Evolutionary conservation across 768 basidiomycete species (phyloP).

Genomic region (Amanita inopinata): DNA sequence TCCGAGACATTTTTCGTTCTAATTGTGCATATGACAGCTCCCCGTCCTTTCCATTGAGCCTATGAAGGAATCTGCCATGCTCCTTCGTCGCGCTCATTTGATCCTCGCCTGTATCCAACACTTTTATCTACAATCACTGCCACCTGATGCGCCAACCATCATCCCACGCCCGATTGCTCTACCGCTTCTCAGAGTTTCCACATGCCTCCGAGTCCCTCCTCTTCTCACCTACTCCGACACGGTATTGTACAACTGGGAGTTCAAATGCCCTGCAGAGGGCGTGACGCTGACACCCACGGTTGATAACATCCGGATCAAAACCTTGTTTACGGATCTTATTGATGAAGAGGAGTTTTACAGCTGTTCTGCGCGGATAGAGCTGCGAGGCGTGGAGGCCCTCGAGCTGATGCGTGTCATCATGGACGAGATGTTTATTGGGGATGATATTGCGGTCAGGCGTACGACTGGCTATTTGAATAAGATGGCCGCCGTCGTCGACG

Average conservation of each 20-base stretch:
- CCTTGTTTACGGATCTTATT: slow-evolving; percentile 66
- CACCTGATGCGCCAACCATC: slow-evolving; percentile 35
- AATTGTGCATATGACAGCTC: slow-evolving; percentile 27
- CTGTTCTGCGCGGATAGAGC: slow-evolving; percentile 80
- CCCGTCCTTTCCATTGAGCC: slow-evolving; percentile 37
- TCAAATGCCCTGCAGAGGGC: slow-evolving; percentile 16
- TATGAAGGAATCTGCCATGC: slow-evolving; percentile 39
- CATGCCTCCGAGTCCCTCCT: slow-evolving; percentile 71
- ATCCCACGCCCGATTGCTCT: slow-evolving; percentile 67
- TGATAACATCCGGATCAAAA: slow-evolving; percentile 56
- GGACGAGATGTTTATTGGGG: slow-evolving; percentile 85
- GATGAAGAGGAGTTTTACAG: slow-evolving; percentile 93
- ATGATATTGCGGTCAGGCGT: slow-evolving; percentile 56
- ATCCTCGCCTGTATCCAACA: slow-evolving; percentile 69
- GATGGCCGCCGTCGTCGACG: slow-evolving; percentile 57
- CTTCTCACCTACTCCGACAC: slow-evolving; percentile 87
- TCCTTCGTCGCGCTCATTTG: slow-evolving; percentile 63
- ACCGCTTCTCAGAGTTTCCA: slow-evolving; percentile 65
- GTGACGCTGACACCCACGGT: slow-evolving; percentile 39
- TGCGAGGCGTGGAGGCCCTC: slow-evolving; percentile 79
- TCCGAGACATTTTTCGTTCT: background rate
- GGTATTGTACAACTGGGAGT: slow-evolving; percentile 80
- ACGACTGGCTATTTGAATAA: slow-evolving; percentile 55
- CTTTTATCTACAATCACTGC: slow-evolving; percentile 65
- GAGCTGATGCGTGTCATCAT: slow-evolving; percentile 80